phyloP scores from a whole-genome alignment of 257 asterid species.

The Thymus mandschuricus region DNA sequence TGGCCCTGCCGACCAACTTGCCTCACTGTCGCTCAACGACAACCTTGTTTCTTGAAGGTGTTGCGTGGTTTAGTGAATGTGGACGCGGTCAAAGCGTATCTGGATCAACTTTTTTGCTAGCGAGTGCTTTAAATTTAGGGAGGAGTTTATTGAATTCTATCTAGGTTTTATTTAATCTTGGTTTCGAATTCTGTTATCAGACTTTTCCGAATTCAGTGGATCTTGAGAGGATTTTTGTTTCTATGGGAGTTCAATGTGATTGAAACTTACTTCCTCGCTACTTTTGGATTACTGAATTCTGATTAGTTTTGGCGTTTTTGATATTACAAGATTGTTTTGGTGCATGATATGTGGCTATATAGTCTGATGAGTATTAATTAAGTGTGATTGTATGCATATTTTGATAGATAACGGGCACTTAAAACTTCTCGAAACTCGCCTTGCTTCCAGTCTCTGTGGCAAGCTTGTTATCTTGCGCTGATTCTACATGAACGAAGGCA shows the following conservation, averaged over 20 bases:
- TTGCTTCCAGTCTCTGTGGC: too few species aligned
- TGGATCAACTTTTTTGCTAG: slow-evolving; percentile 40
- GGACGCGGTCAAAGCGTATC: slow-evolving; percentile 4
- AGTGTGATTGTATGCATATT: too few species aligned
- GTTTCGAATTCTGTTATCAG: not conserved
- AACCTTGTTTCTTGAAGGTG: slow-evolving; percentile 53
- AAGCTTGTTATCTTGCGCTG: too few species aligned
- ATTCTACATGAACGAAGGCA: too few species aligned
- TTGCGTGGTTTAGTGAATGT: not conserved
- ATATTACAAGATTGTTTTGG: too few species aligned
- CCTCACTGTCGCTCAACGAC: slow-evolving; percentile 64
- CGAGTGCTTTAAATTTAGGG: slow-evolving; percentile 4
- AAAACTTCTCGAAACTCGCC: too few species aligned
- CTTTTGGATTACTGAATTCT: too few species aligned
- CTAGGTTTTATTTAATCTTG: slow-evolving; percentile 17
- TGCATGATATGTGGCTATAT: too few species aligned
- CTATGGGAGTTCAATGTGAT: not conserved
- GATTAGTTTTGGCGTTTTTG: too few species aligned
- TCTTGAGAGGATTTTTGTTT: not conserved
- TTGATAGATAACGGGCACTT: too few species aligned
- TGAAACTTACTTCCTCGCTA: not conserved
- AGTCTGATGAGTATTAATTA: too few species aligned
- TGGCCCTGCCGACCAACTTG: slow-evolving; percentile 60
- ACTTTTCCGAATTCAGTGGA: not conserved
- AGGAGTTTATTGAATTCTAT: slow-evolving; percentile 13